Evolutionary conservation across 2,329 filamentous ascomycete genomes (phyloP), one percentile per base, ranked within the genome.

Genomic region (Diaporthe sp.): DNA sequence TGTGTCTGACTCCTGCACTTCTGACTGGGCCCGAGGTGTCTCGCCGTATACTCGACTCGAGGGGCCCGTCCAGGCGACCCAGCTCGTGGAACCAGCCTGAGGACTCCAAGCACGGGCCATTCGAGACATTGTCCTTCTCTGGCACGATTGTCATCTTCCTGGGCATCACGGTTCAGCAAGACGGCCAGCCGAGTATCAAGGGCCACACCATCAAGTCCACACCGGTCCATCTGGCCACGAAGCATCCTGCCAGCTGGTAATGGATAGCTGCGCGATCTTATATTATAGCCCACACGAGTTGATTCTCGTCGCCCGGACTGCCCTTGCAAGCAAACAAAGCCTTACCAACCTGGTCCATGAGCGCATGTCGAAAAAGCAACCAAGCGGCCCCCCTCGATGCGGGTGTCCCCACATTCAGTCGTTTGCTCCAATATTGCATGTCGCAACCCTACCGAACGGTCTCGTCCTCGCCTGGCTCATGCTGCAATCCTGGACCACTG

Each of bases 1-100:
- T 53, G 5, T 75, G 74, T 75, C 74, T 75, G 32, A 69, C 35
- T 59, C 66, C 65, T 58, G 55, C 59, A 30, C 51, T 68, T 65
- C 59, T 73, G 74, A 75, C 68, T 75, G 74, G 73, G 71, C 70
- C 71, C 47, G 30, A 8, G 4, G 22, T 75, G 74, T 75, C 74
- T 74, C 47, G 59, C 47, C 55, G 56, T 44, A 59, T 27, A 35
- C 65, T 53, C 56, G 51, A 51, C 44, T 27, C 58, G 50, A 71
- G 70, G 56, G 56, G 12, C 42, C 35, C 10, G 56, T 27, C 63
- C 15, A 53, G 63, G 63, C 63, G 44, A 51, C 63, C 63, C 53
- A 61, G 35, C 56, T 63, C 47, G 42, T 71, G 35, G 12, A 25
- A 47, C 32, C 47, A 37, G n/a, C 50, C 8, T 5, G 44, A 19